Evolutionary conservation across 2,329 filamentous ascomycete species (phyloP), one percentile per base, ranked within the genome.

Genomic region (Drechslera avenae): DNA sequence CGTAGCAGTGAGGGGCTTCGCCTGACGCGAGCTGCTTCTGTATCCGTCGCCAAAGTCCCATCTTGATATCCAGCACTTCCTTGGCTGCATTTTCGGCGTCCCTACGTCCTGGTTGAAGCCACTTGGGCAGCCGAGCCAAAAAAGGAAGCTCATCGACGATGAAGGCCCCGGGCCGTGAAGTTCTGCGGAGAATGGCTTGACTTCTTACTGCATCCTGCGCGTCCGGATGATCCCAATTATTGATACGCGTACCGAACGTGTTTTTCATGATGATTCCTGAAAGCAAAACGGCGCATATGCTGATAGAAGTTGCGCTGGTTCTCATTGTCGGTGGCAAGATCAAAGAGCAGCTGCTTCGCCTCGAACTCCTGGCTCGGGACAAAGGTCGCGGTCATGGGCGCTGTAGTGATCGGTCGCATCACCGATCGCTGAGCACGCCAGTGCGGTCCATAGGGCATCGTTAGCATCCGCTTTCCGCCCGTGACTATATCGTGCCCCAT

Each of bases 291-390:
- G 39, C 54, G 1, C 59, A 60, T 54, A 62, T 63, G 55, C 17
- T 46, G 33, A 26, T 60, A 63, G 14, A 62, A 60, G 13, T 34
- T 47, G 6, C 40, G 26, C 12, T 69, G 54, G 21, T 68, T 59
- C 1, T 50, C 52, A 39, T 75, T 75, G 31, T 73, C 62, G 3
- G 59, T 67, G 4, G 63, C 52, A 1, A 78, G 43, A 39, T 78
- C 73, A 46, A 56, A 66, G 1, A 77, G 56, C 13, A 79, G 57
- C 49, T 77, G 75, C 50, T 76, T 77, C 0, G 67, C 59, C 57
- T 79, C 76, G 42, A 73, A 75, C 40, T 75, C 69, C 52, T 78
- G 76, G 13, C 57, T 67, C 1, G 76, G 75, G 13, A 66, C 59
- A 50, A 76, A 78, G 1, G 60, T 64, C 1, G 57, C 50, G 5